A percentile compares a stretch with the other conserved stretches of the same genome.
Conservation (phyloP, 495 filamentous ascomycete species). For the Aspergillus sclerotioniger region DNA sequence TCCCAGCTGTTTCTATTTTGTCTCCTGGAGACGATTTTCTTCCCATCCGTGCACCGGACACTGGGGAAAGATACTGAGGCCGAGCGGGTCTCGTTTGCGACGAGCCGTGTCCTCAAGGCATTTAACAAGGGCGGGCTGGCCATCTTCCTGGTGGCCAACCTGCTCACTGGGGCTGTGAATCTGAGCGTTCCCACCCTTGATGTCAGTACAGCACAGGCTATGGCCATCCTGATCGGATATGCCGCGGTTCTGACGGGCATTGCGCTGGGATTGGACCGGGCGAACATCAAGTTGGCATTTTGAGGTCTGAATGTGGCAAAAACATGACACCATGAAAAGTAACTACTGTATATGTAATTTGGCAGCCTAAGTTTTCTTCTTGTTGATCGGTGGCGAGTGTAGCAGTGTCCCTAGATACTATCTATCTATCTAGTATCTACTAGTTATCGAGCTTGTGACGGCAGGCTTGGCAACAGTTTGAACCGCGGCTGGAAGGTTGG, state of each 20-base stretch:
- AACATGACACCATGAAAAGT: background rate
- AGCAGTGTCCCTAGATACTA: too few species aligned
- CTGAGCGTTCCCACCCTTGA: constrained; percentile 78
- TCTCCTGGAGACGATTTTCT: constrained; percentile 70
- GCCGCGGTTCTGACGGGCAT: constrained; percentile 60
- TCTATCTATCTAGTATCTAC: too few species aligned
- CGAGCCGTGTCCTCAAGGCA: constrained; percentile 72
- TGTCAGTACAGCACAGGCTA: constrained; percentile 56
- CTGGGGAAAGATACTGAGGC: constrained; percentile 39
- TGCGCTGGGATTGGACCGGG: constrained; percentile 69
- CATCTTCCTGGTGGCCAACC: constrained; percentile 84
- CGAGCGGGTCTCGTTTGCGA: constrained; percentile 65
- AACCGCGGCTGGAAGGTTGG: too few species aligned
- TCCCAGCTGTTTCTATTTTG: constrained; percentile 75
- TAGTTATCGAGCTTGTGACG: too few species aligned
- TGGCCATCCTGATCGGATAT: constrained; percentile 75
- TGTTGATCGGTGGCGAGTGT: too few species aligned
- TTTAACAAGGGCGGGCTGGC: constrained; percentile 88
- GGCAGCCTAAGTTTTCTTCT: too few species aligned
- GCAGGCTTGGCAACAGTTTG: too few species aligned
- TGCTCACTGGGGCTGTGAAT: constrained; percentile 87
- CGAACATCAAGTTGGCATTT: constrained; percentile 71
- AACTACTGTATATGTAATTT: background rate
- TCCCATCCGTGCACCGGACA: constrained; percentile 65
- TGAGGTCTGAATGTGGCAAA: constrained; percentile 6